Base-by-base conservation (phyloP, 176 grass and related monocot species). In the Phoenix roebelenii region DNA sequence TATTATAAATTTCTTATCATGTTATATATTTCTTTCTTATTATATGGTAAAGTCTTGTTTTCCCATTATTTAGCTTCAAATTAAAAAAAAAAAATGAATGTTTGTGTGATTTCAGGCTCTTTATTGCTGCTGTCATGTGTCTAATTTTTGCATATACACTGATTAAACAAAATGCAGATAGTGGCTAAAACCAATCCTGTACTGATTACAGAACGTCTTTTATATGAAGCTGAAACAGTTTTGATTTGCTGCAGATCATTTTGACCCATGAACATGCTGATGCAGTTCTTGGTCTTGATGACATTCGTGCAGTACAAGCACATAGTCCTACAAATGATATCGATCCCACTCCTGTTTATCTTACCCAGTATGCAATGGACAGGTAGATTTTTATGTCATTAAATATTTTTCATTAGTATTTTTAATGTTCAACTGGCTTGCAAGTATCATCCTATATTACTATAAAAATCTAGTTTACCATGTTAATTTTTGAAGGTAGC, bases 221-320 rank as follows among this genome's bases (percentile, higher is more conserved):
- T 14, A 44, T 1, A 3, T 44, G 35, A 44, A 66, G 23, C 65
- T 85, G 51, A 81, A 2, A 7, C 67, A 49, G 52, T 49, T 50
- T 25, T 70, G 59, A 52, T 72, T 61, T 29, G 22, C 66, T 54
- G 58, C 84, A 97, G 92, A 88, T 97, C 83, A 24, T 97, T 82
- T 79, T 97, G 55, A 97, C 84, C 22, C 92, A 97, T 83, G 92
- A 97, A 60, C 92, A 97, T 64, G 87, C 87, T 67, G 87, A 91
- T 85, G 92, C 87, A 59, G 64, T 73, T 76, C 76, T 97, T 62
- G 92, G 92, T 19, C 87, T 97, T 83, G 92, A 97, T 61, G 92
- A 97, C 82, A 48, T 98, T 60, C 76, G 93, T 53, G 70, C 83
- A 2, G 81, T 98, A 63, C 93, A 98, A 56, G 57, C 81, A 51